Evolutionary conservation across 2,329 filamentous ascomycete genomes (phyloP).

Genomic region (Venturia asperata): DNA sequence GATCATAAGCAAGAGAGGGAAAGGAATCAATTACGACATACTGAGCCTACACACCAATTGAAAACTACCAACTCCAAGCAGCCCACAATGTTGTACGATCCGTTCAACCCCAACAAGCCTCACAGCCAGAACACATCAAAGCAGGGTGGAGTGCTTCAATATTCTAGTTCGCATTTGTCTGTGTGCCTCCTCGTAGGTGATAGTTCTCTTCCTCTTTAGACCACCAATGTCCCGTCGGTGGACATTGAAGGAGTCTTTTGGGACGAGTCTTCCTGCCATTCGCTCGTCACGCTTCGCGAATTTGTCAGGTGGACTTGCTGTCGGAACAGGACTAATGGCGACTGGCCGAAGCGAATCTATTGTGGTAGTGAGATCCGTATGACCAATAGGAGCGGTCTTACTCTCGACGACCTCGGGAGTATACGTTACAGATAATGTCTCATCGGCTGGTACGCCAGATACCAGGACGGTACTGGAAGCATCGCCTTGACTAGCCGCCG

Average conservation of each 20-base stretch:
- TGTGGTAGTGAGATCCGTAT: background rate
- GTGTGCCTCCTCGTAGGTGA: background rate
- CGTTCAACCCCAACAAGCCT: background rate
- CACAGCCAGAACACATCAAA: background rate
- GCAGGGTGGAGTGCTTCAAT: background rate
- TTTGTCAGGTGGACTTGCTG: background rate
- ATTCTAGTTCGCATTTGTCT: background rate
- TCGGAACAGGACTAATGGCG: background rate
- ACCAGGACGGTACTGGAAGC: background rate
- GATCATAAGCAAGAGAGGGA: background rate
- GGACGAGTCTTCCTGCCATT: background rate
- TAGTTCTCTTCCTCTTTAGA: background rate
- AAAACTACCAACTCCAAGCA: background rate
- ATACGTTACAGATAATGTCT: background rate
- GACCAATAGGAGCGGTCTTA: background rate
- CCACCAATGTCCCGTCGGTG: background rate
- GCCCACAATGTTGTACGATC: background rate
- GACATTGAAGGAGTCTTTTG: background rate
- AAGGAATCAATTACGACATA: background rate
- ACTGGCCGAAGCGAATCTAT: background rate
- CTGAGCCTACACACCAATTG: background rate
- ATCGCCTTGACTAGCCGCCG: background rate
- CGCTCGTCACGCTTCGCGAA: background rate
- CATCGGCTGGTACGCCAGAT: background rate
- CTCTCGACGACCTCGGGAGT: background rate